Evolutionary conservation across 257 asterid species (phyloP).

Genomic region (Forsythia viridissima): DNA sequence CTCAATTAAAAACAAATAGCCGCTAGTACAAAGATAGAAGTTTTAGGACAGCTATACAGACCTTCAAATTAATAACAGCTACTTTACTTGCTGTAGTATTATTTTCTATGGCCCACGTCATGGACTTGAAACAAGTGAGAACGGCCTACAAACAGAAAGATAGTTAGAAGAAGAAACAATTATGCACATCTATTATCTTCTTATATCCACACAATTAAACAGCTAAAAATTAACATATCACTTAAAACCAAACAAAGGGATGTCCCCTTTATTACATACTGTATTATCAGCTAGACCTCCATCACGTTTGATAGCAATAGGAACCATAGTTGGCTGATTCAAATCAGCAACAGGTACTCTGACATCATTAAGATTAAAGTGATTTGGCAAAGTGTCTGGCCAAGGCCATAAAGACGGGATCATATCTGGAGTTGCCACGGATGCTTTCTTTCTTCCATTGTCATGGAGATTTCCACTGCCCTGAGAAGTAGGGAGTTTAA

Average conservation of each 20-base stretch:
- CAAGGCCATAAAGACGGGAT: slow-evolving; percentile 63
- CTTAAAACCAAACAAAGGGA: no score
- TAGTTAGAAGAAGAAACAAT: slow-evolving; percentile 11
- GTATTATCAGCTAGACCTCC: slow-evolving; percentile 60
- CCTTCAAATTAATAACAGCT: slow-evolving; percentile 75
- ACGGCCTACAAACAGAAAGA: slow-evolving; percentile 50
- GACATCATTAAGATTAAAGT: slow-evolving; percentile 54
- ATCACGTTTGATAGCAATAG: slow-evolving; percentile 65
- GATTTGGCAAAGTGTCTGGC: slow-evolving; percentile 54
- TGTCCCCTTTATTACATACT: slow-evolving; percentile 32
- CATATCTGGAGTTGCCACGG: slow-evolving; percentile 39
- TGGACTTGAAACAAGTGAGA: slow-evolving; percentile 72
- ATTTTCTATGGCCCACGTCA: slow-evolving; percentile 69
- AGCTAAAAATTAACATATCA: not conserved
- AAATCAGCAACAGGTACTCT: slow-evolving; percentile 44
- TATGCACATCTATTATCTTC: not conserved
- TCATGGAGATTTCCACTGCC: slow-evolving; percentile 51
- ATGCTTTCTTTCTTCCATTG: slow-evolving; percentile 40
- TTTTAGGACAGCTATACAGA: slow-evolving; percentile 26
- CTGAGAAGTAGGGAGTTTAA: slow-evolving; percentile 44
- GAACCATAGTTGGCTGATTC: slow-evolving; percentile 58
- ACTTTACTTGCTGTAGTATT: slow-evolving; percentile 56
- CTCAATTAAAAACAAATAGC: no score
- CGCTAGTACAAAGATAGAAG: not conserved
- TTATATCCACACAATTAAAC: slow-evolving; percentile 1